phyloP scores from a whole-genome alignment of 2,329 filamentous ascomycete species.

The Pyrenochaeta sp. region DNA sequence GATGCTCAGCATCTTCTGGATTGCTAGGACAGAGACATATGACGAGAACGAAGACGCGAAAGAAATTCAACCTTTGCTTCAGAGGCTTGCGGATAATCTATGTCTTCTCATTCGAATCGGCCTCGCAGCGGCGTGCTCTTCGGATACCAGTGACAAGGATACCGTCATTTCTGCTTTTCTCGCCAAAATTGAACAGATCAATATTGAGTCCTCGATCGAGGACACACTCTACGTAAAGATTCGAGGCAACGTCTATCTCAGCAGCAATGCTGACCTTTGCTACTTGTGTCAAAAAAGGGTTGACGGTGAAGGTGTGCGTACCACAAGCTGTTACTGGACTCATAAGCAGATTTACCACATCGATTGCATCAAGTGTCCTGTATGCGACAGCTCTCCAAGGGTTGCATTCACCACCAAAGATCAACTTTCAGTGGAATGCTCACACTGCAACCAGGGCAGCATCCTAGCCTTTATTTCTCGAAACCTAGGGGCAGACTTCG shows the following conservation, averaged over 20 bases:
- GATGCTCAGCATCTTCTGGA: not conserved
- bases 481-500: not conserved
- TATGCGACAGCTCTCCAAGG: not conserved
- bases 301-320: not conserved
- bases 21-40: not conserved
- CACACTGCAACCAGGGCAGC: slow-evolving; percentile 1
- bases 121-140: slow-evolving; percentile 1
- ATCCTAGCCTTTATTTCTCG: slow-evolving; percentile 1
- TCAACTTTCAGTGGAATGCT: not conserved
- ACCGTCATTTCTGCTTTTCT: slow-evolving; percentile 1
- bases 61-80: not conserved
- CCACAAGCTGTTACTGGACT: slow-evolving; percentile 1
- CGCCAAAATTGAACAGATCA: not conserved
- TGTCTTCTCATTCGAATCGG: slow-evolving; percentile 9
- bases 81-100: slow-evolving; percentile 1
- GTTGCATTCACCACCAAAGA: not conserved
- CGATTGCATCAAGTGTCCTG: slow-evolving; percentile 3
- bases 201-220: not conserved
- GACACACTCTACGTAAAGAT: not conserved
- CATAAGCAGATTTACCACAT: not conserved
- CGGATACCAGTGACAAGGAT: slow-evolving; percentile 1
- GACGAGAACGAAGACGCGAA: not conserved
- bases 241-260: not conserved
- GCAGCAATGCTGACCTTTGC: slow-evolving; percentile 1
- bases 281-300: not conserved